Evolutionary conservation across 345 rosid genomes (phyloP), one percentile per base, ranked within the genome.

Genomic region (Luvunga scandens): DNA sequence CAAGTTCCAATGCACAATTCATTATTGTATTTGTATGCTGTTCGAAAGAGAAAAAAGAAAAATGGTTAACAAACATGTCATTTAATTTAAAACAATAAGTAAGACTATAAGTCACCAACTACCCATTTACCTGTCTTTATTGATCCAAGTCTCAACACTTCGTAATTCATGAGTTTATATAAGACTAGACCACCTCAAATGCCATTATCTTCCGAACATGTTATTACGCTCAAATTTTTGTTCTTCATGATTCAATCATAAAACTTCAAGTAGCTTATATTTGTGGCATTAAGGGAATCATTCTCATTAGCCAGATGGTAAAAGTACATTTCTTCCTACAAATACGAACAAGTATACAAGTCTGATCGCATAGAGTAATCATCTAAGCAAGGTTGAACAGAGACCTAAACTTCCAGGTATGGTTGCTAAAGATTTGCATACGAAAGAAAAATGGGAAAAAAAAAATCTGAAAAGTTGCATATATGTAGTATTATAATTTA

Each of bases 1-100:
- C 93, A 90, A 88, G 87, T 91, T 86, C 90, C 93, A 86, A 90
- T 72, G 83, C 85, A 79, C 50, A 71, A 59, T 81, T 81, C 81
- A 82, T 72, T 31, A 72, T 66, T 38, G n/a, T 53, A 18, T 33
- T 74, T 67, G 76, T 68, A 68, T 34, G 21, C 81, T 73, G 34
- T 30, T n/a, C 62, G 10, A 61, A 42, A 61, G 56, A 18, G 9
- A 5, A 6, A 39, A 2, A 9, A 9, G 33, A 31, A 61, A 61
- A 39, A 33, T 1, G 4, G 36, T 34, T 9, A 36, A 81, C 53
- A 45, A n/a, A 36, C 50, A 28, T 60, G 27, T 59, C 31, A 64
- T 65, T 42, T 7, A 57, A 34, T 73, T 73, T 60, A 59, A 38
- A 74, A 19, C 55, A 24, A 62, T 18, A 9, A 28, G 65, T 13